Evolutionary conservation across 345 rosid species (phyloP), one percentile per base, ranked within the genome.

Genomic region (Laguncularia racemosa): DNA sequence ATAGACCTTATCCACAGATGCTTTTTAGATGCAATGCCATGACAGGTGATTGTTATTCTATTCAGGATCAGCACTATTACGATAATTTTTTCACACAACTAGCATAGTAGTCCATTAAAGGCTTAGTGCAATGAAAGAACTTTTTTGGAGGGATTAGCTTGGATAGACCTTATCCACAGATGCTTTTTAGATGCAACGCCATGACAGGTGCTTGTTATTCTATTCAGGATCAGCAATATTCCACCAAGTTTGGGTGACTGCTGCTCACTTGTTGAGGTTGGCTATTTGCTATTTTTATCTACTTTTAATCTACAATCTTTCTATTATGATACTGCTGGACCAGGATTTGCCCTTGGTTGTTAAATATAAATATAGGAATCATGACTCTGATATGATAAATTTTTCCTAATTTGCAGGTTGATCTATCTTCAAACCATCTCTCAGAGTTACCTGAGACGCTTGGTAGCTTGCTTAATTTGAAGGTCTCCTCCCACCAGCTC

Each of bases 351-450:
- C 9, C 9, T 4, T 33, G 40, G 40, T 1, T 33, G 4, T 3
- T 23, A 23, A 10, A 10, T 33, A 33, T 33, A 2, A 33, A 33
- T 4, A 33, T 33, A 33, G 9, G 40, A 49, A 28, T 14, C 12
- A 49, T 48, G 13, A 23, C 20, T 57, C 20, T 10, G 19, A 20
- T 40, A 21, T 18, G 45, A 62, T 17, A 2, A 21, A 44, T 13
- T n/a, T 44, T 58, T 45, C 20, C 7, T 21, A 16, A 56, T 40
- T 18, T 73, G 67, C 84, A 90, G 97, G 86, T 89, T 70, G 88
- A 92, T 73, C 88, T 92, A 71, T 89, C 98, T 12, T 81, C 85
- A 49, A 89, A 92, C 81, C 79, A 78, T 63, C 69, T 92, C 58
- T 69, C 72, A 7, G 84, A 76, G 50, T 67, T 92, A 50, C 98